A percentile compares a stretch with the other conserved stretches of the same genome.
phyloP scores from a whole-genome alignment of 2,329 filamentous ascomycete species.

The Rutstroemia sydowiana region DNA sequence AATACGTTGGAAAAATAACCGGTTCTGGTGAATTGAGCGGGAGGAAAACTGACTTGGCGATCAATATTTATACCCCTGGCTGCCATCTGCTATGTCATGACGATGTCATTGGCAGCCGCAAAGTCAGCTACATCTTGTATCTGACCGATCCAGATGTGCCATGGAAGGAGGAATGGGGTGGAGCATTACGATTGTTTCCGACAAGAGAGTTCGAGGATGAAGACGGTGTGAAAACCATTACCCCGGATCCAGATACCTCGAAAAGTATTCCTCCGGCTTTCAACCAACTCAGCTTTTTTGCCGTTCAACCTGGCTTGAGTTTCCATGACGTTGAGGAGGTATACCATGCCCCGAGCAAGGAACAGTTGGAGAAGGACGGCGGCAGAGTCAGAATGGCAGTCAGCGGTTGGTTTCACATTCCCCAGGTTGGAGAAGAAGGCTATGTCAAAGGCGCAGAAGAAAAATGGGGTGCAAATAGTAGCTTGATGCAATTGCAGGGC shows the following conservation, averaged over 20 bases:
- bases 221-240: slow-evolving; percentile 67
- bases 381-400: slow-evolving; percentile 92
- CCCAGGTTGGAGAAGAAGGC: slow-evolving; percentile 87
- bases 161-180: slow-evolving; percentile 90
- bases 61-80: slow-evolving; percentile 95
- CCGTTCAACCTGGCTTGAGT: slow-evolving; percentile 95
- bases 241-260: slow-evolving; percentile 69
- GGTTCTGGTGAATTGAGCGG: slow-evolving; percentile 82
- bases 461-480: slow-evolving; percentile 80
- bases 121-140: slow-evolving; percentile 96
- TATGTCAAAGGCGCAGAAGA: slow-evolving; percentile 85
- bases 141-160: slow-evolving; percentile 84
- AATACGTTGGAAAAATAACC: slow-evolving; percentile 82
- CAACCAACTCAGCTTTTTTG: slow-evolving; percentile 97
- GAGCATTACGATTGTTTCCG: slow-evolving; percentile 82
- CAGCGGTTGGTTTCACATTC: slow-evolving; percentile 98
- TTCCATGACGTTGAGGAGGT: slow-evolving; percentile 99
- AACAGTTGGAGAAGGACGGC: slow-evolving; percentile 58
- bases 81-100: slow-evolving; percentile 96
- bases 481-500: slow-evolving; percentile 85
- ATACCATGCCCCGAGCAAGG: slow-evolving; percentile 59
- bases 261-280: slow-evolving; percentile 88
- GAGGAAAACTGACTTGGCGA: slow-evolving; percentile 96
- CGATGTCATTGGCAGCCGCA: slow-evolving; percentile 94
- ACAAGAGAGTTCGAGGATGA: slow-evolving; percentile 55